Conservation (phyloP, 495 filamentous ascomycete species). For the Oidiodendron maius region DNA sequence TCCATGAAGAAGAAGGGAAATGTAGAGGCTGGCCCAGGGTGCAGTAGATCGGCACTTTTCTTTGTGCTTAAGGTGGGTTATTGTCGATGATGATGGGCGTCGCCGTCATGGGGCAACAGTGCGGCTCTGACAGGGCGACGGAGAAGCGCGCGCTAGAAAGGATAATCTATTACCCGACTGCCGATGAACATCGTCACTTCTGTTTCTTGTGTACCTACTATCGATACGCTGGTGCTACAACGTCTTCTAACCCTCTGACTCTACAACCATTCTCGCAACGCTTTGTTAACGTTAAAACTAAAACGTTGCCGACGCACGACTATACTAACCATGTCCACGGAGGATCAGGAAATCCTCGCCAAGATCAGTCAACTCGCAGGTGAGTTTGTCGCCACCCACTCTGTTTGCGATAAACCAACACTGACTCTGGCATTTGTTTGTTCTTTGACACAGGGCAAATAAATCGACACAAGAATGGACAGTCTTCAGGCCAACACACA, state of each 20-base stretch:
- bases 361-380: conserved; percentile 73
- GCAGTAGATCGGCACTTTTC: conserved; percentile 8
- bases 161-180: too few relatives aligned
- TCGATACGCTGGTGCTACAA: neutral
- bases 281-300: neutral
- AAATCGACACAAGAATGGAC: conserved; percentile 64
- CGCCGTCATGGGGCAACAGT: too few relatives aligned
- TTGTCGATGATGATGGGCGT: neutral
- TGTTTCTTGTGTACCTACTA: too few relatives aligned
- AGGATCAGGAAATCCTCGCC: conserved; percentile 61
- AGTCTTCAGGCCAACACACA: conserved; percentile 8
- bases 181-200: too few relatives aligned
- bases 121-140: too few relatives aligned
- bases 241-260: neutral
- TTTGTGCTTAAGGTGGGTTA: neutral
- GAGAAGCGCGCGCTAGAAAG: too few relatives aligned
- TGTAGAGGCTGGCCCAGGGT: conserved; percentile 5
- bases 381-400: conserved; percentile 30
- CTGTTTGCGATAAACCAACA: conserved; percentile 4
- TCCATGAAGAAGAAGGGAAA: conserved; percentile 13
- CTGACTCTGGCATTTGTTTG: too few relatives aligned
- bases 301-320: neutral
- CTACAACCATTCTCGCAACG: neutral
- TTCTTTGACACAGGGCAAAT: conserved; percentile 65
- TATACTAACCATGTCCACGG: conserved; percentile 26